A percentile compares a stretch with the other conserved stretches of the same genome.
Evolutionary conservation across 768 basidiomycete genomes (phyloP).

Genomic region (Dacryopinax spathularia): DNA sequence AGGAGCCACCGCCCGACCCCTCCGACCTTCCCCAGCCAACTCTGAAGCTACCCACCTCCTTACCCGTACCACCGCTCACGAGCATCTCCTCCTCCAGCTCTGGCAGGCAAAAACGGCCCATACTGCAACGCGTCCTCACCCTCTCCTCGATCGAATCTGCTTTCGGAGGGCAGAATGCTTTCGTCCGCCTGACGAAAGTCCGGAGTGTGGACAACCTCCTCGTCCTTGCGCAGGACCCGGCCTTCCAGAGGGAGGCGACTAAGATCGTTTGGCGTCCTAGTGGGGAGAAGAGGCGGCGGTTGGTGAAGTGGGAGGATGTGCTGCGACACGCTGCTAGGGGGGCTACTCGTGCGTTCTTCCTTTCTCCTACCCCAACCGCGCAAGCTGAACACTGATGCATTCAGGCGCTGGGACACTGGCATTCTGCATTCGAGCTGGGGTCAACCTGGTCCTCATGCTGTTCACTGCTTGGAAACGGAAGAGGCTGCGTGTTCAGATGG

Average conservation of each 20-base stretch:
- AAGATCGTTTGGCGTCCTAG: not conserved
- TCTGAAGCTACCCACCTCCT: not conserved
- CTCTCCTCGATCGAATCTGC: not conserved
- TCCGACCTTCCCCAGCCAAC: not conserved
- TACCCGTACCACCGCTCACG: not conserved
- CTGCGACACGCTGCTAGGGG: not conserved
- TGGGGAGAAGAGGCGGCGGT: not conserved
- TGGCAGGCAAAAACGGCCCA: not conserved
- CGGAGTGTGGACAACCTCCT: not conserved
- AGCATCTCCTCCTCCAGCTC: not conserved
- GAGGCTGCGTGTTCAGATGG: constrained; percentile 44
- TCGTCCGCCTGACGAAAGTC: not conserved
- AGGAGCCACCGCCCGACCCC: not conserved
- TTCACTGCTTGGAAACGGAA: constrained; percentile 58
- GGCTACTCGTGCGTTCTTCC: not conserved
- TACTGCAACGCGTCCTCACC: not conserved
- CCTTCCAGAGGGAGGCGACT: not conserved
- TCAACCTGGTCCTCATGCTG: constrained; percentile 69
- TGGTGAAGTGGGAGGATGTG: not conserved
- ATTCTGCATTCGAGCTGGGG: constrained; percentile 64
- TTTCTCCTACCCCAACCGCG: too few species aligned
- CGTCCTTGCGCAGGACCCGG: not conserved
- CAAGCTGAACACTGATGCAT: not conserved
- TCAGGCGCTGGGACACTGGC: constrained; percentile 76
- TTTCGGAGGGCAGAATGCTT: not conserved